Evolutionary conservation across 2,329 filamentous ascomycete species (phyloP), one percentile per base, ranked within the genome.

Genomic region (Arthroderma sp.): DNA sequence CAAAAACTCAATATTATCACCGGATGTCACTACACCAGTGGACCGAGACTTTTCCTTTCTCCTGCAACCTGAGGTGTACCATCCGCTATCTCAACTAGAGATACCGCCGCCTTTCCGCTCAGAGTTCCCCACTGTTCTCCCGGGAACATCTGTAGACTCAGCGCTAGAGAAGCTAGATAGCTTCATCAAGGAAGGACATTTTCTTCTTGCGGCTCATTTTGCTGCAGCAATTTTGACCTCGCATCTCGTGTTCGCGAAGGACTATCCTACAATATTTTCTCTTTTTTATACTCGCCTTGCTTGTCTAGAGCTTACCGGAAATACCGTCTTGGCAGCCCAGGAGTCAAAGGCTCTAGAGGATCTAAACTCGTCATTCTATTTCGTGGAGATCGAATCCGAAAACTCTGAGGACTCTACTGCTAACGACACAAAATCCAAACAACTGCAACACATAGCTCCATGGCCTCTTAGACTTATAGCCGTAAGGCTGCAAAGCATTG

Each of bases 401-500:
- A 37, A 30, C 28, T 29, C 32, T 29, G 8, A 29, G 30, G 55
- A 57, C 9, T 45, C 49, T 2, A 3, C 8, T 15, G 15, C 15
- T 10, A 33, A 30, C 6, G 30, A 38, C 8, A 50, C 59, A 1
- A 52, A 70, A 57, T 47, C 76, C 75, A 64, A 81, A 77, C 58
- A 79, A 70, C 74, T 78, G 76, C 64, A 66, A 44, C 81, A 83
- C 58, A 72, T 94, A 0, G 83, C 89, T 0, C 89, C 89, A 0
- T 98, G 91, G 88, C 75, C 82, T 36, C 72, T 98, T 43, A 78
- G 91, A 5, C 74, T 95, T 2, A 72, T 96, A 10, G 80, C 82
- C 5, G 83, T 95, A 6, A 76, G 88, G 1, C 72, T 96, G 15
- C 85, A 94, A 53, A 85, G 85, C 0, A 75, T 94, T 38, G 86